These are phyloP conservation scores for Hibiscus trionum DNA, from an alignment of 345 rosid genomes.

Conservation along the genomic window DNA sequence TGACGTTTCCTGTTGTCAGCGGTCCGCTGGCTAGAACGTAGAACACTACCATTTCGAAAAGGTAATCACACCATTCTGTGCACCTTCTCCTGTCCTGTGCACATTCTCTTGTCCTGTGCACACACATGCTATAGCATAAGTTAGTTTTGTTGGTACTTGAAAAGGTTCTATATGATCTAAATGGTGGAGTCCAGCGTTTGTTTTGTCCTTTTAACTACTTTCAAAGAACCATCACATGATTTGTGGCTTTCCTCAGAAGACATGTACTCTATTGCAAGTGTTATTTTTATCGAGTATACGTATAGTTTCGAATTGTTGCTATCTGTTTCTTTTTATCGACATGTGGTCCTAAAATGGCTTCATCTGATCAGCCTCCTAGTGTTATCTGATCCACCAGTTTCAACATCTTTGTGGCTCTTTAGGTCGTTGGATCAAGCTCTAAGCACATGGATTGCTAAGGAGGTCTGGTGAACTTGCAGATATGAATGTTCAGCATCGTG, in stretches of 20 bases:
- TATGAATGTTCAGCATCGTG: no score
- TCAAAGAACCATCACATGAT: not conserved
- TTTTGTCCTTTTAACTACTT: not conserved
- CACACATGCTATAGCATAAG: not conserved
- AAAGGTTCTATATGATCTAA: not conserved
- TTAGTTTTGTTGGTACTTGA: not conserved
- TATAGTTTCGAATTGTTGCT: not conserved
- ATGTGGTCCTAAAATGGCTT: conserved; percentile 3
- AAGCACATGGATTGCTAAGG: conserved; percentile 8
- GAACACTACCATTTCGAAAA: conserved; percentile 2
- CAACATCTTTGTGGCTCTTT: not conserved
- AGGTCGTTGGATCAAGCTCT: not conserved
- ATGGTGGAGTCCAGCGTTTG: not conserved
- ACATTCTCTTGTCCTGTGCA: no score
- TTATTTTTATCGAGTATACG: not conserved
- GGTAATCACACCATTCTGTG: not conserved
- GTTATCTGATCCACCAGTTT: not conserved
- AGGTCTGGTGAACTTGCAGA: not conserved
- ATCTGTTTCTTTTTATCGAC: not conserved
- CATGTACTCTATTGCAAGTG: not conserved
- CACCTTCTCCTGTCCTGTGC: no score
- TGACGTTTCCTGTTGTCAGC: conserved; percentile 3
- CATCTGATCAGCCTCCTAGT: not conserved
- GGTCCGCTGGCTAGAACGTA: not conserved
- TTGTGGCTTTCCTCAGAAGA: not conserved